Base-by-base conservation (phyloP, 139 green algal genomes). In the Haematococcus lacustris region DNA sequence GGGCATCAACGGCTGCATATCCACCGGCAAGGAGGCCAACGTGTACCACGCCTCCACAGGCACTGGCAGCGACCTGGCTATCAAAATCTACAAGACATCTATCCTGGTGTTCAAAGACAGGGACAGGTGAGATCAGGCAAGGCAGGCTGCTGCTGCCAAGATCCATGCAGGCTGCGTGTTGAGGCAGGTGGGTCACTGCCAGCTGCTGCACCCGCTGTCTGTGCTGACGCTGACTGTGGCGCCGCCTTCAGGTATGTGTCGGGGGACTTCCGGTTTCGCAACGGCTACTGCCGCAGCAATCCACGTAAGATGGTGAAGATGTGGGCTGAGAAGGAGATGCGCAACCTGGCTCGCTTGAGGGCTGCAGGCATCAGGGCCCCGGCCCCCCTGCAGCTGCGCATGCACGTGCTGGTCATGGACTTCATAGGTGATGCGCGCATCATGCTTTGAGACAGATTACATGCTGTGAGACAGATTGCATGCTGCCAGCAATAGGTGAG, bases 311-410 rank as follows among this genome's bases (percentile, higher is more conserved):
- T 99, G 95, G 95, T 99, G 13, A 93, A 98, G 62, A 80, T 87
- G 73, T 99, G 95, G 95, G 95, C 95, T 30, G 95, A 99, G 84
- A 99, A 99, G 89, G 95, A 99, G 89, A 92, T 97, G 85, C 85
- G 95, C 59, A 99, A 99, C 86, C 83, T 99, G 71, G 78, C 81
- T 30, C 86, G 94, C 35, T 77, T 82, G 34, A 61, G 30, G 59
- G 59, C 59, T 3, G 50, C 61, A 62, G 94, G 94, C 69, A 93
- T 99, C 71, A 82, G 76, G 43, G 86, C 85, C 41, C 92, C 95
- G 1, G 76, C 76, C 57, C 92, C 94, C 6, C 66, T 96, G 66
- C 84, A 93, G 81, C 91, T 98, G 76, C 88, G 92, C 35, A 67
- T 93, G 70, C 93, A 98, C 78, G 88, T 99, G 51, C 85, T 99